These are phyloP conservation scores for Sphaerulina populicola DNA, from an alignment of 2,329 filamentous ascomycete species.

Conservation along the genomic window DNA sequence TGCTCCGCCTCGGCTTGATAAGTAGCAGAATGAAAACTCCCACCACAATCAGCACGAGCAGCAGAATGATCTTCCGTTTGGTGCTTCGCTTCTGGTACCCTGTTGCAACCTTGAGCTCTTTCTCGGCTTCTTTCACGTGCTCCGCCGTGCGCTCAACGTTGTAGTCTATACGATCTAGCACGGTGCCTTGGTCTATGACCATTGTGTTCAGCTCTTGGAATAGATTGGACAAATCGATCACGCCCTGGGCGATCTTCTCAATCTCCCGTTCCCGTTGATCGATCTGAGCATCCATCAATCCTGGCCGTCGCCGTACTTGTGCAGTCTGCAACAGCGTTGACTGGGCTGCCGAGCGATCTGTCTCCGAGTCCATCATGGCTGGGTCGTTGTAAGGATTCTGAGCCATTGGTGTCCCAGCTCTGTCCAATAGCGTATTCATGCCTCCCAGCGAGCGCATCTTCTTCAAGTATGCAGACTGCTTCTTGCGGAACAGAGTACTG, in stretches of 20 bases:
- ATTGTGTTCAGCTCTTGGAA: constrained; percentile 94
- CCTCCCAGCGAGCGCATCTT: constrained; percentile 40
- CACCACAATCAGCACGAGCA: constrained; percentile 75
- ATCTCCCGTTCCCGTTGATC: constrained; percentile 92
- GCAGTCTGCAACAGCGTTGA: constrained; percentile 72
- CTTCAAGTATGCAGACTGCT: constrained; percentile 91
- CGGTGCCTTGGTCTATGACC: constrained; percentile 52
- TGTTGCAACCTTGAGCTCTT: constrained; percentile 78
- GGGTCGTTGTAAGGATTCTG: constrained; percentile 70
- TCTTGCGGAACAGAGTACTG: constrained; percentile 88
- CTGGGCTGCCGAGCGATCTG: constrained; percentile 86
- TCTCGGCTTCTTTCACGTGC: constrained; percentile 86
- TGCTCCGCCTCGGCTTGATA: constrained; percentile 60
- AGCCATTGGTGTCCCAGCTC: constrained; percentile 39
- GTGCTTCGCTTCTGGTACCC: constrained; percentile 81
- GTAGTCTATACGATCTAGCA: constrained; percentile 55
- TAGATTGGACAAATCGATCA: constrained; percentile 92
- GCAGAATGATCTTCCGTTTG: constrained; percentile 84
- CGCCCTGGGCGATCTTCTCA: constrained; percentile 94
- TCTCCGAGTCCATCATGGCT: constrained; percentile 84
- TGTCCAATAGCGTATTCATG: constrained; percentile 41
- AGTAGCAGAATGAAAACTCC: constrained; percentile 78
- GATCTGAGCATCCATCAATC: constrained; percentile 70
- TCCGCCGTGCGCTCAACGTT: constrained; percentile 94
- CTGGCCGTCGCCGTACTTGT: constrained; percentile 48